These are phyloP conservation scores for Penicillium crystallinum DNA, from an alignment of 495 filamentous ascomycete genomes.

Conservation along the genomic window DNA sequence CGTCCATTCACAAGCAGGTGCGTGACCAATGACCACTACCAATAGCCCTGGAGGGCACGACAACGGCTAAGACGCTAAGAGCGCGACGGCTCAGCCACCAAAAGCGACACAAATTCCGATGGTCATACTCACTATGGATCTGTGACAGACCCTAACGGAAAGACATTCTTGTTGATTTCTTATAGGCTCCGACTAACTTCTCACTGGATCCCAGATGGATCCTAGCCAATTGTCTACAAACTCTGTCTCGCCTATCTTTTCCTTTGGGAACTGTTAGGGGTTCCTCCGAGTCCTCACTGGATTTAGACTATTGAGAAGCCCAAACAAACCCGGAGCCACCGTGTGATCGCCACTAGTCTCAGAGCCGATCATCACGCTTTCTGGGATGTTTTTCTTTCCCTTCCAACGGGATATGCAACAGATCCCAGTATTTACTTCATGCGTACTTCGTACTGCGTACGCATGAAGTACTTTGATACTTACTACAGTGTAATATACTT, in stretches of 20 bases:
- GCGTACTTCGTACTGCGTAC: no score
- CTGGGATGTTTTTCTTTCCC: conserved; percentile 3
- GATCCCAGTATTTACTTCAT: neutral
- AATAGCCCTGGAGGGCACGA: neutral
- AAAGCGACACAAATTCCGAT: neutral
- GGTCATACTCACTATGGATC: neutral
- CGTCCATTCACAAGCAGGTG: neutral
- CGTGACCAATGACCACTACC: neutral
- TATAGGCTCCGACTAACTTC: neutral
- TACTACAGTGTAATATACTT: neutral
- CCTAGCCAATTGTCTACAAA: neutral
- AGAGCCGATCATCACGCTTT: conserved; percentile 27
- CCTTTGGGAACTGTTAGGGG: neutral
- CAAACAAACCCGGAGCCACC: conserved; percentile 11
- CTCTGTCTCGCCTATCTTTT: neutral
- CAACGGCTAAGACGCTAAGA: conserved; percentile 3
- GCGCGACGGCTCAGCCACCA: conserved; percentile 2
- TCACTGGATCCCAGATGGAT: neutral
- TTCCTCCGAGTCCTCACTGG: neutral
- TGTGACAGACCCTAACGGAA: neutral
- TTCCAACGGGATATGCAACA: conserved; percentile 23
- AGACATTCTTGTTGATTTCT: neutral
- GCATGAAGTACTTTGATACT: no score
- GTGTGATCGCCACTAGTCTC: conserved; percentile 27
- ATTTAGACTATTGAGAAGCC: conserved; percentile 7